Evolutionary conservation across 257 asterid genomes (phyloP), one percentile per base, ranked within the genome.

Genomic region (Vinca minor): DNA sequence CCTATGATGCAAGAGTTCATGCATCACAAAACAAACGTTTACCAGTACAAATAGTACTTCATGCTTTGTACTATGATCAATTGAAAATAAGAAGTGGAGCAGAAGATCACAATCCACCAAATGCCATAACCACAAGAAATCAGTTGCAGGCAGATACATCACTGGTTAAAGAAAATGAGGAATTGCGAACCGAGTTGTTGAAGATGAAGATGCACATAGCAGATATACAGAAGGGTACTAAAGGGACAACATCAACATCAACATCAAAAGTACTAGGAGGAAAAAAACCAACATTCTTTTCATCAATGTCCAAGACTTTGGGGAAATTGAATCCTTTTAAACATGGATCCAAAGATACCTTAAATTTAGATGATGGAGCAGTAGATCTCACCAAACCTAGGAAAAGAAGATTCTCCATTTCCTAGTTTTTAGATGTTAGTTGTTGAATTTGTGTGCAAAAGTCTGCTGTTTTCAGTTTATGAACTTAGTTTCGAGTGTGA

Each of bases 21-120:
- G 97, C 98, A 2, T 93, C 98, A 4, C 97, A 93, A 47, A 93
- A 93, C 83, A 93, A 93, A 61, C 91, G 98, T 0, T 70, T 89
- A 29, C 99, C 99, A 0, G 99, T 89, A 10, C 96, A 89, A 31
- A 83, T 89, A 69, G 99, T 93, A 18, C 90, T 93, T 46, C 97
- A 89, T 48, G 95, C 96, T 0, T 81, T 93, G 4, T 93, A 93
- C 74, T 89, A 85, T 39, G 97, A 93, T 64, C 96, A 93, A 70
- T 77, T 93, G 8, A 87, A 79, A 80, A 14, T 85, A 36, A 80
- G 96, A 69, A 87, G 99, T 17, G 96, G 92, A 1, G 66, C n/a
- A 3, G 91, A 80, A 34, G 90, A 81, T 4, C 76, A 62, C 1
- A 72, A 62, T 41, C 44, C 44, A 0, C 84, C 87, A 0, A 81